phyloP scores from a whole-genome alignment of 495 filamentous ascomycete genomes.

The Penicillium taxi region DNA sequence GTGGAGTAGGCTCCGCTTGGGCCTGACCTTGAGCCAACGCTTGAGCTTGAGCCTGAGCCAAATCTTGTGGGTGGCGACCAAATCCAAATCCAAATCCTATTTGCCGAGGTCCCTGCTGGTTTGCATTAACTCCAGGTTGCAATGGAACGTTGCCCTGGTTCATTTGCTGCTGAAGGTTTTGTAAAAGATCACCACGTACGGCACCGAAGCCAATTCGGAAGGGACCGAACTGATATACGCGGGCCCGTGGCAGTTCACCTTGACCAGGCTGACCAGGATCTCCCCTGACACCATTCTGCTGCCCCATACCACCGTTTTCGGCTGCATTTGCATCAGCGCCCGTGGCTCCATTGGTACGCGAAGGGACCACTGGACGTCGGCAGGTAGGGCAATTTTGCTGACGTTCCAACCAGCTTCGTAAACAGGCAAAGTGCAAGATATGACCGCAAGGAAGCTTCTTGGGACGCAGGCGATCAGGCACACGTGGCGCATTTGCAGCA shows the following conservation, averaged over 20 bases:
- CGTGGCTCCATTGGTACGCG: slow-evolving; percentile 16
- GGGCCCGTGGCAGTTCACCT: slow-evolving; percentile 31
- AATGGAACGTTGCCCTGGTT: slow-evolving; percentile 33
- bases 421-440: slow-evolving; percentile 86
- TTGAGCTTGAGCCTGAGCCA: not conserved
- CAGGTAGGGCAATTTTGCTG: slow-evolving; percentile 98
- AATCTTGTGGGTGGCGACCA: slow-evolving; percentile 26
- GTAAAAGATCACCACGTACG: slow-evolving; percentile 45
- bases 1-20: slow-evolving; percentile 4
- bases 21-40: slow-evolving; percentile 4
- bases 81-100: slow-evolving; percentile 40
- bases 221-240: slow-evolving; percentile 48
- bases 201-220: slow-evolving; percentile 53
- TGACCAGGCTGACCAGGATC: slow-evolving; percentile 26
- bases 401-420: slow-evolving; percentile 95
- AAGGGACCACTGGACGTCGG: slow-evolving; percentile 60
- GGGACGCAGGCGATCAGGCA: slow-evolving; percentile 74
- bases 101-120: slow-evolving; percentile 29
- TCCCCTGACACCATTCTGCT: slow-evolving; percentile 19
- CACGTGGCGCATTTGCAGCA: slow-evolving; percentile 11
- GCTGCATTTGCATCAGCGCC: slow-evolving; percentile 12
- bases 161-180: slow-evolving; percentile 45
- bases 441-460: slow-evolving; percentile 97
- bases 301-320: slow-evolving; percentile 21
- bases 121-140: slow-evolving; percentile 26